A percentile compares a stretch with the other conserved stretches of the same genome.
These are phyloP conservation scores for Chaetomiaceae sp. DNA, from an alignment of 2,329 filamentous ascomycete species.

Conservation along the genomic window DNA sequence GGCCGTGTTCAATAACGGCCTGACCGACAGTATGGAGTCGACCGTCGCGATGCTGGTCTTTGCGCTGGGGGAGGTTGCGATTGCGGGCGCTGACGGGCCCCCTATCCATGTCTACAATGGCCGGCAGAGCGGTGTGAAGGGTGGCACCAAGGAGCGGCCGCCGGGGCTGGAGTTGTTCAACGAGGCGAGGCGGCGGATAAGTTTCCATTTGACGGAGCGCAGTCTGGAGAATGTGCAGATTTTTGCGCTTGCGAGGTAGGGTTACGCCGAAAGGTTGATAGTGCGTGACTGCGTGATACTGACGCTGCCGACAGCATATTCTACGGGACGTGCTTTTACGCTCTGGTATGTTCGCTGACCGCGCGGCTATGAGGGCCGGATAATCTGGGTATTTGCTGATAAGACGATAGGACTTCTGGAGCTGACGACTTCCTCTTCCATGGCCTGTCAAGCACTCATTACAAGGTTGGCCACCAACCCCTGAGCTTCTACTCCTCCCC, in stretches of 20 bases:
- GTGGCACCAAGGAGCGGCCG: slow-evolving; percentile 42
- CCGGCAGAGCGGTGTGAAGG: slow-evolving; percentile 45
- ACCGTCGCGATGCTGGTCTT: slow-evolving; percentile 52
- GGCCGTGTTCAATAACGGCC: slow-evolving; percentile 41
- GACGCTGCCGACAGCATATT: slow-evolving; percentile 38
- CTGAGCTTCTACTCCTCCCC: not conserved
- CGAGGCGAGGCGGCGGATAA: slow-evolving; percentile 54
- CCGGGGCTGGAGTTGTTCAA: slow-evolving; percentile 57
- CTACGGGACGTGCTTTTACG: slow-evolving; percentile 46
- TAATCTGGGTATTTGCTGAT: slow-evolving; percentile 1
- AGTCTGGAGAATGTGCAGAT: slow-evolving; percentile 55
- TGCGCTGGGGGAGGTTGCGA: slow-evolving; percentile 52
- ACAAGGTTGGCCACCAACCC: slow-evolving; percentile 44
- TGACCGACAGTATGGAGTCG: slow-evolving; percentile 43
- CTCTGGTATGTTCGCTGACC: slow-evolving; percentile 37
- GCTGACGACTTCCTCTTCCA: slow-evolving; percentile 48
- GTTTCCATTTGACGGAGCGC: slow-evolving; percentile 49
- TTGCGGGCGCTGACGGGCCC: slow-evolving; percentile 42
- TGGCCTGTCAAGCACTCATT: slow-evolving; percentile 51
- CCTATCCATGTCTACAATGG: slow-evolving; percentile 40
- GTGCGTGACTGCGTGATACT: not conserved
- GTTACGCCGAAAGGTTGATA: not conserved
- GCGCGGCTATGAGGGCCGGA: too few relatives aligned
- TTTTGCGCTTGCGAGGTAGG: slow-evolving; percentile 49
- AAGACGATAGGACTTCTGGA: slow-evolving; percentile 50